Evolutionary conservation across 176 grass and related monocot genomes (phyloP).

Genomic region (Triticum timopheevii): DNA sequence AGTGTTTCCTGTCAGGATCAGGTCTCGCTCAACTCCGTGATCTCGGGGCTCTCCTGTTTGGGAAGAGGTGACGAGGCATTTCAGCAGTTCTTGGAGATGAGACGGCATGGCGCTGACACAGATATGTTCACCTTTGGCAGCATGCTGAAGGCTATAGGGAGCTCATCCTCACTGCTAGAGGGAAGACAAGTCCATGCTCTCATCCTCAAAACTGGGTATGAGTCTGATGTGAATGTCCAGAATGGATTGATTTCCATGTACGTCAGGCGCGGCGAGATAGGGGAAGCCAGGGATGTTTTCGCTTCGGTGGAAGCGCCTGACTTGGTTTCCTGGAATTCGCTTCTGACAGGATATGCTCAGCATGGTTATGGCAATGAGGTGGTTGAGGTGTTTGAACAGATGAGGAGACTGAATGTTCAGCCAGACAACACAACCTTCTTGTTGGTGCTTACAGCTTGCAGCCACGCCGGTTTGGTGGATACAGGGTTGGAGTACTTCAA

Average conservation of each 20-base stretch:
- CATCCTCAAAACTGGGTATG: conserved; percentile 31
- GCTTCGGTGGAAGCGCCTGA: conserved; percentile 17
- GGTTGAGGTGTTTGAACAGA: conserved; percentile 39
- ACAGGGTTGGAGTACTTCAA: conserved; percentile 34
- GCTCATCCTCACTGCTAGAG: conserved; percentile 19
- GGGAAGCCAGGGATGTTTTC: conserved; percentile 19
- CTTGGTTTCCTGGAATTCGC: conserved; percentile 46
- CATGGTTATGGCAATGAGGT: conserved; percentile 38
- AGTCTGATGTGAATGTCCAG: conserved; percentile 14
- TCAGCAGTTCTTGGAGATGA: conserved; percentile 36
- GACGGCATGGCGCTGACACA: neutral
- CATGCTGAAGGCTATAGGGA: conserved; percentile 29
- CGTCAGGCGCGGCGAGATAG: conserved; percentile 34
- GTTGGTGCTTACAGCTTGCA: conserved; percentile 41
- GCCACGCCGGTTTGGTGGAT: conserved; percentile 33
- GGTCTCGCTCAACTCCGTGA: conserved; percentile 19
- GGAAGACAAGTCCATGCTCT: conserved; percentile 43
- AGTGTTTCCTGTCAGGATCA: conserved; percentile 25
- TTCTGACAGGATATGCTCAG: conserved; percentile 31
- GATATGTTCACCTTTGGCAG: conserved; percentile 42
- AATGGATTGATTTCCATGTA: conserved; percentile 37
- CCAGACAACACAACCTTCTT: conserved; percentile 42
- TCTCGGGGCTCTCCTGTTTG: conserved; percentile 30
- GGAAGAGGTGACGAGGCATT: conserved; percentile 29
- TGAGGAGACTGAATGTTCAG: conserved; percentile 26